Evolutionary conservation across 805 yeast genomes (phyloP).

Genomic region (Scheffersomyces coipomensis): DNA sequence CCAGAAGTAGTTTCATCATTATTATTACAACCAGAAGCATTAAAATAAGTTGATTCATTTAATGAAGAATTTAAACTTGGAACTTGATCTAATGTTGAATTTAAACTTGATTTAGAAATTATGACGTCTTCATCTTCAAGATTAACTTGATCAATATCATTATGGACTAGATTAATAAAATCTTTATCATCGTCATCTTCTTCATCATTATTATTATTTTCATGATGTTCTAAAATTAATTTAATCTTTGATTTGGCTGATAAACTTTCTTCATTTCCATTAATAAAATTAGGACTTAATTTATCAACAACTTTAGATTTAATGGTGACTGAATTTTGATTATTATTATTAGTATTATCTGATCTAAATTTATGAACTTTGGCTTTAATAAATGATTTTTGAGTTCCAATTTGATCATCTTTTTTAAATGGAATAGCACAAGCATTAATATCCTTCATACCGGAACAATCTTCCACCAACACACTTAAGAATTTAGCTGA

Average conservation of each 20-base stretch:
- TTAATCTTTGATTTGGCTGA: not conserved
- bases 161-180: not conserved
- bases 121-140: not conserved
- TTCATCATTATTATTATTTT: not conserved
- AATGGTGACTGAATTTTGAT: conserved; percentile 7
- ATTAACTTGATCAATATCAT: too few relatives aligned
- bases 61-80: not conserved
- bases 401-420: conserved; percentile 30
- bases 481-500: conserved; percentile 47
- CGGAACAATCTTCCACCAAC: conserved; percentile 44
- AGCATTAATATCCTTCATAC: conserved; percentile 49
- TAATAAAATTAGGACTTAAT: not conserved
- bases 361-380: too few relatives aligned
- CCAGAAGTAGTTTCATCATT: too few relatives aligned
- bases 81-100: not conserved
- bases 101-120: not conserved
- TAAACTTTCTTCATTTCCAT: not conserved
- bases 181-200: not conserved
- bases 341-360: not conserved
- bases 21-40: not conserved
- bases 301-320: conserved; percentile 11
- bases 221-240: not conserved
- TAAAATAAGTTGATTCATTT: not conserved
- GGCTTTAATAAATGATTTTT: conserved; percentile 11
- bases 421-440: conserved; percentile 51